Base-by-base conservation (phyloP, 2,329 filamentous ascomycete species). In the Phialemonium atrogriseum region DNA sequence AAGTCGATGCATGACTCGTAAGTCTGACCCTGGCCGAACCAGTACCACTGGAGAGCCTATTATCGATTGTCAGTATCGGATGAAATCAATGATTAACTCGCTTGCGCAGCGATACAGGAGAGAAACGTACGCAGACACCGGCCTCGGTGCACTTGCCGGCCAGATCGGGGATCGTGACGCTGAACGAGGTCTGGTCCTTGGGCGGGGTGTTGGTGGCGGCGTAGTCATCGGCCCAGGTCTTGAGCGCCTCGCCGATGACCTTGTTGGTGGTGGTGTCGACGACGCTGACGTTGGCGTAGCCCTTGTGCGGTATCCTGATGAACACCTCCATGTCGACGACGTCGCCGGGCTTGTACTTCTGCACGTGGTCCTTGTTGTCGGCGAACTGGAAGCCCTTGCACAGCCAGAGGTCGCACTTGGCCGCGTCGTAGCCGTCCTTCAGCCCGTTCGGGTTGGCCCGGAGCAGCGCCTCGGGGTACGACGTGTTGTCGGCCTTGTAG, bases 1-100 rank as follows among this genome's bases (percentile, higher is more conserved):
- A 80, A 77, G 46, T 80, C 75, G 31, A 78, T 58, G 53, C 75
- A 80, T 30, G 66, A 64, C 58, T 76, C 69, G 48, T 80, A 80
- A 9, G 73, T 77, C 62, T 80, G 75, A 36, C 55, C 58, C 11
- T 54, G 48, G 4, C 72, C 71, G 38, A 74, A 62, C 74, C 74
- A 79, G 52, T 61, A 77, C 72, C 73, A 77, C 52, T 79, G 74
- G 27, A 79, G 59, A 4, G 69, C 69, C 40, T 52, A 46, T 11
- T 37, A 19, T n/a, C 12, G 10, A 26, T 20, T 7, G 28, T 30
- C 20, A 30, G 19, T 24, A 5, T 16, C 28, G 17, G 16, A 5
- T 30, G 14, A 18, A n/a, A 23, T 9, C 11, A 30, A 9, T 9
- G 16, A 11, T 20, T 15, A 13, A 23, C n/a, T n/a, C n/a, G n/a